Percentiles rank a stretch among this genome's conserved stretches.
Evolutionary conservation across 2,329 filamentous ascomycete species (phyloP).

Genomic region (Tolypocladium nubicola): DNA sequence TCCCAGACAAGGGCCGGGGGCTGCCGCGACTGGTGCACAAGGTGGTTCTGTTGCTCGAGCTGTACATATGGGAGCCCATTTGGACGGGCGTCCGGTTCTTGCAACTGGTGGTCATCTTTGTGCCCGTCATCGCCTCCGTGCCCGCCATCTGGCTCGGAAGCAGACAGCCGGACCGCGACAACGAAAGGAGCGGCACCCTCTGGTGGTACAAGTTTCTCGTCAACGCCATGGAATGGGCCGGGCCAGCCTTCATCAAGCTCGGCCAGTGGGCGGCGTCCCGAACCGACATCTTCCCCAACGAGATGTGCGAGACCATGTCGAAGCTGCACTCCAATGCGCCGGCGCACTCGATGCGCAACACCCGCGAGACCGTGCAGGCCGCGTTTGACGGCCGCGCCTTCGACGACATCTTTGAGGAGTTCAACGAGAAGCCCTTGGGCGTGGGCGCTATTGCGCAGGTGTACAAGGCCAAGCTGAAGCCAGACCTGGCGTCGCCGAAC

Average conservation of each 20-base stretch:
- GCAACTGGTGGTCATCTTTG: constrained; percentile 78
- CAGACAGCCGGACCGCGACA: constrained; percentile 51
- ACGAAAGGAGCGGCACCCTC: constrained; percentile 70
- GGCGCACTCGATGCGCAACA: constrained; percentile 73
- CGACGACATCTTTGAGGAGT: constrained; percentile 92
- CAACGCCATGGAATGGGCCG: constrained; percentile 79
- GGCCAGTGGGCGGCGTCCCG: constrained; percentile 97
- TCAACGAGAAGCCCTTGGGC: constrained; percentile 77
- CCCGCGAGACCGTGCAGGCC: constrained; percentile 66
- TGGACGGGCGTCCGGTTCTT: constrained; percentile 82
- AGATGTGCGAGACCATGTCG: constrained; percentile 90
- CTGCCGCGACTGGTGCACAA: constrained; percentile 46
- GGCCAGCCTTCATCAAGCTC: constrained; percentile 96
- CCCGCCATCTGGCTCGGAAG: constrained; percentile 73
- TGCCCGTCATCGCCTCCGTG: constrained; percentile 74
- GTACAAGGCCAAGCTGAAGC: constrained; percentile 87
- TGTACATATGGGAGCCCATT: constrained; percentile 72
- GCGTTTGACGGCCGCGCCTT: constrained; percentile 76
- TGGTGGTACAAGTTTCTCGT: constrained; percentile 96
- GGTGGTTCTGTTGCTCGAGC: constrained; percentile 57
- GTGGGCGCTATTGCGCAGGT: constrained; percentile 97
- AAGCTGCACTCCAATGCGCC: constrained; percentile 90
- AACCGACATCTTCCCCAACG: constrained; percentile 87
- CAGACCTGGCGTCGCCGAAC: constrained; percentile 57
- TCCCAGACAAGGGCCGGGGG: constrained; percentile 51